Base-by-base conservation (phyloP, 805 yeast genomes). In the Cyberlindnera meyerae region DNA sequence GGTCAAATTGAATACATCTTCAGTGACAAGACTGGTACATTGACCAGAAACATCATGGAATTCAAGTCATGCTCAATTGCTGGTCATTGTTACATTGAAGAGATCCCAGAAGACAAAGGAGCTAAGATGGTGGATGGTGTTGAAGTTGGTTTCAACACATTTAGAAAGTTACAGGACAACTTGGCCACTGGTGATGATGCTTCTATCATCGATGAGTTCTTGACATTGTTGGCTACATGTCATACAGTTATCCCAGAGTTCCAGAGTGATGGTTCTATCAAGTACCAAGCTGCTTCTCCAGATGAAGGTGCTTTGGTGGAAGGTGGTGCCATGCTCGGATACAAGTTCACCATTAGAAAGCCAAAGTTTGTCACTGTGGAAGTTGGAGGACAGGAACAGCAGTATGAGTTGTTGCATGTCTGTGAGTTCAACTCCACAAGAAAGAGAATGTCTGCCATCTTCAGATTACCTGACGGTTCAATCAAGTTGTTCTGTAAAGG, bases 241-340 rank as follows among this genome's bases (percentile, higher is more conserved):
- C 99, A 93, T 54, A 94, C 99, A 0, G 99, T 93, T 27, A 93
- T 93, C 44, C 99, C 99, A 0, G 98, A 93, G 58, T 66, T 73
- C 14, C 71, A 70, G 42, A 78, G 70, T 1, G 66, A 65, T 39
- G 85, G 83, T 0, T 49, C 70, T 3, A 79, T 93, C 45, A 89
- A 86, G 58, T 93, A 94, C 58, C 99, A 93, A 62, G 98, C 99
- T 1, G 96, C 98, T 0, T 89, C 97, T 0, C 98, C 98, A 0
- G 99, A 93, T 65, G 98, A 94, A 66, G 98, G 98, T 34, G 99
- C 99, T 0, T 69, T 93, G 43, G 99, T 93, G 3, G 88, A 89
- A 51, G 99, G 99, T 40, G 97, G 96, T 13, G 93, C 97, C 0
- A 70, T 68, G 52, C 65, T 90, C 31, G 97, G 97, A 0, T 93